Base-by-base conservation (phyloP, 345 rosid genomes). In the Corchorus capsularis region DNA sequence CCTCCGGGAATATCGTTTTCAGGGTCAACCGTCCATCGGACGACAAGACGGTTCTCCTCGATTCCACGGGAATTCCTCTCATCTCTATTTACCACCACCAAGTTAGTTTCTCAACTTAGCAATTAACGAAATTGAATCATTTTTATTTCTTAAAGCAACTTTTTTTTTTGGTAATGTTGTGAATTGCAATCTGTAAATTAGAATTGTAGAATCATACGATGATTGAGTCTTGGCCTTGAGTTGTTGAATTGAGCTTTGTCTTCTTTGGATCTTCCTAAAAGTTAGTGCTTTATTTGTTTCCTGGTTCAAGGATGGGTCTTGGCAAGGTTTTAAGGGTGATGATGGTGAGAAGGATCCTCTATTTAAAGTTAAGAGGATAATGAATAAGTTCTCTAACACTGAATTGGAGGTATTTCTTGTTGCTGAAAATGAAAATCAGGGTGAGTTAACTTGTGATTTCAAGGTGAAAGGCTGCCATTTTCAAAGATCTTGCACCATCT, bases 401-500 rank as follows among this genome's bases (percentile, higher is more conserved):
- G 97, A 91, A 85, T 77, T 91, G 34, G 87, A 90, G 63, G 97
- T 87, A 20, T 81, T 79, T 63, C 82, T 87, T 62, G 82, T 80
- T 5, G 71, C 82, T 62, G 81, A 86, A 56, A 73, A 60, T 62
- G 81, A 87, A 56, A 73, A 60, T 74, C 22, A 56, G 4, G 85
- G 63, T 69, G 89, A 80, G 14, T 71, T 80, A 11, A 34, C 79
- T 8, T 72, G 83, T 20, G 82, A 85, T 64, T 80, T 91, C 55
- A 86, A 73, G 74, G 75, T 95, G 74, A 88, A 79, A 85, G 98
- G 99, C 43, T 86, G 73, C 63, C 85, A 88, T 37, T 96, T 92
- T 81, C 94, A 86, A 84, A 88, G 86, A 86, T 92, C 99, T 0
- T 96, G 93, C 82, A 92, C 94, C 43, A 86, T 96, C 45, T 91